phyloP scores from a whole-genome alignment of 2,329 filamentous ascomycete genomes.

The Fusarium phyllophilum region DNA sequence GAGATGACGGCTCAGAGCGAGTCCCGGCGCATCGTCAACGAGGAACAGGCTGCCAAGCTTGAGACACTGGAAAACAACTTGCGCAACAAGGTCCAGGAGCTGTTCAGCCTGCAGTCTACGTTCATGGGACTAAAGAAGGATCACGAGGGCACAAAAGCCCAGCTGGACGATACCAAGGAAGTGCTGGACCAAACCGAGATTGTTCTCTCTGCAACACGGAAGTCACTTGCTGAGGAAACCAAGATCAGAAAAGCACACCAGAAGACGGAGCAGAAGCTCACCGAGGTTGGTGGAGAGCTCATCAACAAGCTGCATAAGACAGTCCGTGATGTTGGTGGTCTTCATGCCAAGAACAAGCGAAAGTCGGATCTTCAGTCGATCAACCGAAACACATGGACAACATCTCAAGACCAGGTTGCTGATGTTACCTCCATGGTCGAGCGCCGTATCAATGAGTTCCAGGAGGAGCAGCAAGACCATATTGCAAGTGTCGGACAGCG shows the following conservation, averaged over 20 bases:
- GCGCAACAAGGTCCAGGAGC: slow-evolving; percentile 91
- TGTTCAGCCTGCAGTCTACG: slow-evolving; percentile 85
- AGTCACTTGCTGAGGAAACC: slow-evolving; percentile 81
- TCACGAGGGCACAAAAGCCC: slow-evolving; percentile 77
- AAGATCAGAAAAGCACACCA: slow-evolving; percentile 85
- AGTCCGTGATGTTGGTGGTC: slow-evolving; percentile 80
- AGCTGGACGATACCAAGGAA: slow-evolving; percentile 81
- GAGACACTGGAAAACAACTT: slow-evolving; percentile 91
- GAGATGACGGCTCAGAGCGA: slow-evolving; percentile 93
- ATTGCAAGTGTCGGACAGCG: slow-evolving; percentile 74
- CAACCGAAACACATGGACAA: slow-evolving; percentile 82
- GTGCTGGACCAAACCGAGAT: slow-evolving; percentile 89
- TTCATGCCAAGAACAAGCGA: slow-evolving; percentile 87
- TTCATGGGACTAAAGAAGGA: slow-evolving; percentile 92
- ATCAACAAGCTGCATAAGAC: slow-evolving; percentile 82
- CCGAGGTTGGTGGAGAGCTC: slow-evolving; percentile 77
- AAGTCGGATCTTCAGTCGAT: slow-evolving; percentile 84
- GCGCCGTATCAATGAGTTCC: slow-evolving; percentile 76
- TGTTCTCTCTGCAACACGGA: slow-evolving; percentile 80
- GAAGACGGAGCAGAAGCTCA: slow-evolving; percentile 82
- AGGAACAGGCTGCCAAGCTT: slow-evolving; percentile 92
- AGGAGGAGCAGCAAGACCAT: slow-evolving; percentile 75
- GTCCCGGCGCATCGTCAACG: slow-evolving; percentile 87
- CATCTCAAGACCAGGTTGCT: slow-evolving; percentile 78
- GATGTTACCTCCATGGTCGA: slow-evolving; percentile 84